phyloP scores from a whole-genome alignment of 129 eudicot genomes.

The Pseudognaphalium luteoalbum region DNA sequence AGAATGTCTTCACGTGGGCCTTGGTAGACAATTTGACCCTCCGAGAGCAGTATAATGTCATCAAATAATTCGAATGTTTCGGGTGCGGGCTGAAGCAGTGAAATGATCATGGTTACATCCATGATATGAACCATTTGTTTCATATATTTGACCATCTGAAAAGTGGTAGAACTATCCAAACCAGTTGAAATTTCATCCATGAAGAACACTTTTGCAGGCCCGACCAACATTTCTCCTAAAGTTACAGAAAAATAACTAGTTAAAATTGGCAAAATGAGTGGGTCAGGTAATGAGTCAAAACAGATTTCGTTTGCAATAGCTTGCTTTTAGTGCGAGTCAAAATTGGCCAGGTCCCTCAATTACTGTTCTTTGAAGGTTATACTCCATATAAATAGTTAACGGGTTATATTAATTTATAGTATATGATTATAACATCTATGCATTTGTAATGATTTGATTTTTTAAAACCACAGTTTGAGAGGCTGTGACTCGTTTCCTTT shows the following conservation, averaged over 20 bases:
- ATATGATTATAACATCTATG: not conserved
- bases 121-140: slow-evolving; percentile 29
- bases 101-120: slow-evolving; percentile 29
- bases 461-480: not conserved
- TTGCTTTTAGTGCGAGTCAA: not conserved
- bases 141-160: slow-evolving; percentile 15
- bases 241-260: not conserved
- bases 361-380: too few species aligned
- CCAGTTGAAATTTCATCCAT: slow-evolving; percentile 36
- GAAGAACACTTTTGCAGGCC: slow-evolving; percentile 29
- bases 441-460: not conserved
- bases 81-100: slow-evolving; percentile 29
- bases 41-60: slow-evolving; percentile 25
- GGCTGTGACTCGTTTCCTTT: not conserved
- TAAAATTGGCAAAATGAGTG: not conserved
- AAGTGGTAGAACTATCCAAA: slow-evolving; percentile 30
- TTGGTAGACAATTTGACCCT: slow-evolving; percentile 29
- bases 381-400: too few species aligned
- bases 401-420: too few species aligned
- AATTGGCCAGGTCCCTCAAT: not conserved
- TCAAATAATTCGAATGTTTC: slow-evolving; percentile 26
- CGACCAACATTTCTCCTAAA: slow-evolving; percentile 29
- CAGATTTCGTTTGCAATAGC: not conserved
- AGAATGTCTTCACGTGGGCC: slow-evolving; percentile 23
- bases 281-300: not conserved